Conservation (phyloP, 108 stramenopile species). For the Asterionellopsis glacialis region DNA sequence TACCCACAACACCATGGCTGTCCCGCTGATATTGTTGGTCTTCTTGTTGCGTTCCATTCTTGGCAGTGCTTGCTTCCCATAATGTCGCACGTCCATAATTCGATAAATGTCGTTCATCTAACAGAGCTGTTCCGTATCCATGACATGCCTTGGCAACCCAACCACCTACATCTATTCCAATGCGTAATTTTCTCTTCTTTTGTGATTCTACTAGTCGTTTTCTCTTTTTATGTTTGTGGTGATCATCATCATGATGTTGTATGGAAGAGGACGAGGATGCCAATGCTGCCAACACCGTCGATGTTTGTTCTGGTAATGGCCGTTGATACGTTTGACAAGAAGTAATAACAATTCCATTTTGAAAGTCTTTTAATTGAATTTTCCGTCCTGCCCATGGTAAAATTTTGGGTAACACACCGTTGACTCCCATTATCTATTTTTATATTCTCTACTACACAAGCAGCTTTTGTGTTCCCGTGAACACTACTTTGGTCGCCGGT, state of each 20-base stretch:
- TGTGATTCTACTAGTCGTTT: too few species aligned
- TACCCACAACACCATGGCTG: not conserved
- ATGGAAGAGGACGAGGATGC: too few species aligned
- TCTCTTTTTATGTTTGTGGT: too few species aligned
- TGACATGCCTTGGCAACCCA: constrained; percentile 66
- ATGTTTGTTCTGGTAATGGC: too few species aligned
- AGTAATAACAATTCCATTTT: not conserved
- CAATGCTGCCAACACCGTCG: too few species aligned
- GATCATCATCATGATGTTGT: too few species aligned
- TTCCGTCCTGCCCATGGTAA: not conserved
- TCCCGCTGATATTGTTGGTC: constrained; percentile 4
- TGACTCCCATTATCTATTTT: too few species aligned
- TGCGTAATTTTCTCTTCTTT: constrained; percentile 31
- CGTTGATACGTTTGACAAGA: too few species aligned
- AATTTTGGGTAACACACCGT: too few species aligned
- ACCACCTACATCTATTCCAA: constrained; percentile 62
- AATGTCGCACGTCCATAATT: constrained; percentile 64
- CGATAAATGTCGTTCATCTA: constrained; percentile 70
- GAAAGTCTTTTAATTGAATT: constrained; percentile 1
- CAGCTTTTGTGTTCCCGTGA: too few species aligned
- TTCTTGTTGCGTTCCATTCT: constrained; percentile 9
- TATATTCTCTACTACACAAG: too few species aligned
- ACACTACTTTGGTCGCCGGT: too few species aligned
- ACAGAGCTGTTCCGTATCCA: constrained; percentile 45
- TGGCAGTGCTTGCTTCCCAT: not conserved